A percentile compares a stretch with the other conserved stretches of the same genome.
These are phyloP conservation scores for Colletotrichum gloeosporioides DNA, from an alignment of 2,329 filamentous ascomycete species.

Conservation along the genomic window DNA sequence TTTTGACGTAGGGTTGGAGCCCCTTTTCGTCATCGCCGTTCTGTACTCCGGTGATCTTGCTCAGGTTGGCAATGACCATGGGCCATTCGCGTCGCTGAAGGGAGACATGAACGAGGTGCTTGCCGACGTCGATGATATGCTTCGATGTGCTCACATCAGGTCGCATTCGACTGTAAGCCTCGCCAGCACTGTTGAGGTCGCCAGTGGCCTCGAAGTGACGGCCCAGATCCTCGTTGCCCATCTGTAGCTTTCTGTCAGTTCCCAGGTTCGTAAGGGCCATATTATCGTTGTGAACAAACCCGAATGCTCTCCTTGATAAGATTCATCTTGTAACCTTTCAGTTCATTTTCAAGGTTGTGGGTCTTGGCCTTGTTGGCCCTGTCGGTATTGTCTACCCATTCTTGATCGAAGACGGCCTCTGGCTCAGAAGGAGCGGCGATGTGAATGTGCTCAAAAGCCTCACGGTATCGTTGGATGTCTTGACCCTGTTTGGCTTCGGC, in stretches of 20 bases:
- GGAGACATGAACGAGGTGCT: slow-evolving; percentile 77
- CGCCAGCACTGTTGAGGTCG: slow-evolving; percentile 73
- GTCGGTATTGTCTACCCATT: slow-evolving; percentile 77
- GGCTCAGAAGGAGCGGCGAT: slow-evolving; percentile 69
- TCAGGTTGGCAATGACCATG: slow-evolving; percentile 62
- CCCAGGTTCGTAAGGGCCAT: background rate
- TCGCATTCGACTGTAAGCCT: slow-evolving; percentile 85
- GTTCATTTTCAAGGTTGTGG: slow-evolving; percentile 78
- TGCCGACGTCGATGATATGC: slow-evolving; percentile 83
- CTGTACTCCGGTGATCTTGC: slow-evolving; percentile 66
- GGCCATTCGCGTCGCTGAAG: slow-evolving; percentile 82
- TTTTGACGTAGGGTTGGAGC: slow-evolving; percentile 56
- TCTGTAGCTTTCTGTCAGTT: slow-evolving; percentile 57
- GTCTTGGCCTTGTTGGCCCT: slow-evolving; percentile 73
- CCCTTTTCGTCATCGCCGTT: slow-evolving; percentile 51
- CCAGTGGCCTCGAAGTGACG: slow-evolving; percentile 82
- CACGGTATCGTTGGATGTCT: slow-evolving; percentile 75
- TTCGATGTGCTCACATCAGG: slow-evolving; percentile 85
- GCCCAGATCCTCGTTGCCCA: slow-evolving; percentile 93
- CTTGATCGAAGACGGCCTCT: slow-evolving; percentile 69
- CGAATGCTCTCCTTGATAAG: slow-evolving; percentile 96
- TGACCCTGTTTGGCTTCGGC: slow-evolving; percentile 76
- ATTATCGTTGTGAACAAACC: slow-evolving; percentile 52
- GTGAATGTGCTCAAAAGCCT: slow-evolving; percentile 70
- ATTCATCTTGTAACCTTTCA: slow-evolving; percentile 96